These are phyloP conservation scores for Penicillium paneum DNA, from an alignment of 2,329 filamentous ascomycete species.

Conservation along the genomic window DNA sequence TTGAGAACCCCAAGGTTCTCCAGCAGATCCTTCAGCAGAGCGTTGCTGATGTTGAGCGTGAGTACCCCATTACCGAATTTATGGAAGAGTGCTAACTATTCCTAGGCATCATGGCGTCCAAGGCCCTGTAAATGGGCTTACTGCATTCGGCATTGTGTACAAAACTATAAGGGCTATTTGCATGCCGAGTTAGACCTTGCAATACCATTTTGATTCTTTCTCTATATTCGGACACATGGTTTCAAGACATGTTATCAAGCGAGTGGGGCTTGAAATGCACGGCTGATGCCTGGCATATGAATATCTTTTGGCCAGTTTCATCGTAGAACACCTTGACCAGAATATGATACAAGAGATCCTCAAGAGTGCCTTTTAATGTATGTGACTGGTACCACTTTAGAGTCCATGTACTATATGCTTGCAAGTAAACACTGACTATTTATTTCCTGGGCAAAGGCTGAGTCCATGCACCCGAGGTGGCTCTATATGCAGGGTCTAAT, in stretches of 20 bases:
- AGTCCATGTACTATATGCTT: background rate
- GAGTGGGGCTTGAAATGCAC: background rate
- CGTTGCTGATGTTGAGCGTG: slow-evolving; percentile 93
- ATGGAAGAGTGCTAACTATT: slow-evolving; percentile 13
- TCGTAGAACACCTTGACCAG: slow-evolving; percentile 3
- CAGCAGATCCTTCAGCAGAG: slow-evolving; percentile 98
- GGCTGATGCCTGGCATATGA: background rate
- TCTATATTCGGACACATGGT: background rate
- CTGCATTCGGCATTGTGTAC: slow-evolving; percentile 38
- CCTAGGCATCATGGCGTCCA: slow-evolving; percentile 40
- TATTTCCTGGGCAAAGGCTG: background rate
- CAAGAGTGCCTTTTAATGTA: background rate
- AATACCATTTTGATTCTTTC: slow-evolving; percentile 33
- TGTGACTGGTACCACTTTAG: background rate
- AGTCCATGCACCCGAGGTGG: background rate
- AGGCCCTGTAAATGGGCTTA: slow-evolving; percentile 39
- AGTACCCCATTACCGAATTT: slow-evolving; percentile 28
- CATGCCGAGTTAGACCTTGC: slow-evolving; percentile 37
- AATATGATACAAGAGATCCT: background rate
- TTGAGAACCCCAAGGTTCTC: slow-evolving; percentile 94
- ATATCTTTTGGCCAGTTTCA: background rate
- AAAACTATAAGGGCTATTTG: slow-evolving; percentile 39
- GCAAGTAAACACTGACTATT: background rate
- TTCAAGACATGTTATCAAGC: background rate
- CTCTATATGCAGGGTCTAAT: slow-evolving; percentile 14